Percentiles rank a stretch among this genome's conserved stretches.
These are phyloP conservation scores for Thermochaetoides thermophila DNA, from an alignment of 495 filamentous ascomycete genomes.

Conservation along the genomic window DNA sequence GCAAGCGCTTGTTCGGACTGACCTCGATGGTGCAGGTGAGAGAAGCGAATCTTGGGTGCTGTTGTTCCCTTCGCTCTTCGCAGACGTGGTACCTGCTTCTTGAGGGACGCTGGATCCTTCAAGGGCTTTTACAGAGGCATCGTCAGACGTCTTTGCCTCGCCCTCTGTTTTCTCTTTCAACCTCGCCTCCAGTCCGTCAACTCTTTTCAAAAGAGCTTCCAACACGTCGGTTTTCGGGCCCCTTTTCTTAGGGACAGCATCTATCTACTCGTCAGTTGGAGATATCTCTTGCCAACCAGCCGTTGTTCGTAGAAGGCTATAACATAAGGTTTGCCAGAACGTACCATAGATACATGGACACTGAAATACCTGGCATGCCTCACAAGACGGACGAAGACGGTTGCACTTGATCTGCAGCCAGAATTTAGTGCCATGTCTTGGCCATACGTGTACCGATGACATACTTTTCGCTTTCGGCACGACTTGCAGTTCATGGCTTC, in stretches of 20 bases:
- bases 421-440: too few relatives aligned
- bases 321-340: slow-evolving; percentile 9
- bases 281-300: not conserved
- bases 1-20: too few relatives aligned
- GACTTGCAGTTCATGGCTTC: slow-evolving; percentile 93
- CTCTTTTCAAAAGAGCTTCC: slow-evolving; percentile 67
- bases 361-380: slow-evolving; percentile 78
- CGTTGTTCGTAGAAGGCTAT: too few relatives aligned
- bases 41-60: too few relatives aligned
- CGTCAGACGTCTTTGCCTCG: slow-evolving; percentile 27
- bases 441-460: too few relatives aligned
- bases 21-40: too few relatives aligned
- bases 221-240: slow-evolving; percentile 81
- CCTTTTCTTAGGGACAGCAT: slow-evolving; percentile 77
- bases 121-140: slow-evolving; percentile 5
- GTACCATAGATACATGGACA: slow-evolving; percentile 79
- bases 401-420: slow-evolving; percentile 84
- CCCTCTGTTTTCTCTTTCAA: slow-evolving; percentile 48
- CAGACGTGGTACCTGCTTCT: too few relatives aligned
- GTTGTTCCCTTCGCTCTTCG: too few relatives aligned
- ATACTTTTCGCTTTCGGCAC: slow-evolving; percentile 75
- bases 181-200: slow-evolving; percentile 68
- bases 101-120: slow-evolving; percentile 10
- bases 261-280: slow-evolving; percentile 25
- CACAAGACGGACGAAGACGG: slow-evolving; percentile 66